Evolutionary conservation across 208 protist species (phyloP).

Genomic region (Leishmania turanica): DNA sequence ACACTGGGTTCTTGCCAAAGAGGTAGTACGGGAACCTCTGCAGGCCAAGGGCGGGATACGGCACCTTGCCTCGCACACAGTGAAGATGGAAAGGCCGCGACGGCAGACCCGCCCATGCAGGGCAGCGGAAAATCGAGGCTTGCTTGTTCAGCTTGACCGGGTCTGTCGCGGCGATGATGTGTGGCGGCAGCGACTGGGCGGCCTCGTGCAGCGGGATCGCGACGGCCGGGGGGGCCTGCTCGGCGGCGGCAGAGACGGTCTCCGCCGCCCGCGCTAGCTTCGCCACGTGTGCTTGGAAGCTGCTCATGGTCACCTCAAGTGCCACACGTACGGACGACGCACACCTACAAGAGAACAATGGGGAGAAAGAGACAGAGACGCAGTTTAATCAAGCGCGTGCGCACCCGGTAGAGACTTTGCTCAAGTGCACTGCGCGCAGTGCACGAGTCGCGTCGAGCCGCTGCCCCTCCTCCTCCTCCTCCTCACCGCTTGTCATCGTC

Average conservation of each 20-base stretch:
- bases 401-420: neutral
- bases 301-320: constrained; percentile 9
- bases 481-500: neutral
- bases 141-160: constrained; percentile 81
- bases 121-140: constrained; percentile 76
- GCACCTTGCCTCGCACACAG: constrained; percentile 57
- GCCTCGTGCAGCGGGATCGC: constrained; percentile 43
- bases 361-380: too few relatives aligned
- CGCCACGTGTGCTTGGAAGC: constrained; percentile 26
- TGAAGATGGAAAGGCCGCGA: constrained; percentile 63
- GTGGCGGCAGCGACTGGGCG: constrained; percentile 58
- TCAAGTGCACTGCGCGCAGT: neutral
- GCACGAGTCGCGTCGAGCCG: neutral
- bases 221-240: neutral
- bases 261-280: constrained; percentile 30
- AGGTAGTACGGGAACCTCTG: constrained; percentile 90
- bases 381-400: neutral
- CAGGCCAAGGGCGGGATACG: constrained; percentile 61
- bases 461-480: neutral
- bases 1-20: constrained; percentile 73
- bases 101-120: constrained; percentile 76
- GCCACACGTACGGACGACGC: neutral
- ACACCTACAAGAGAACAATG: neutral
- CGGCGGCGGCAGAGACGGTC: constrained; percentile 7
- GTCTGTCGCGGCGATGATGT: constrained; percentile 73